These are phyloP conservation scores for Annulohypoxylon stygium DNA, from an alignment of 495 filamentous ascomycete species.

Conservation along the genomic window DNA sequence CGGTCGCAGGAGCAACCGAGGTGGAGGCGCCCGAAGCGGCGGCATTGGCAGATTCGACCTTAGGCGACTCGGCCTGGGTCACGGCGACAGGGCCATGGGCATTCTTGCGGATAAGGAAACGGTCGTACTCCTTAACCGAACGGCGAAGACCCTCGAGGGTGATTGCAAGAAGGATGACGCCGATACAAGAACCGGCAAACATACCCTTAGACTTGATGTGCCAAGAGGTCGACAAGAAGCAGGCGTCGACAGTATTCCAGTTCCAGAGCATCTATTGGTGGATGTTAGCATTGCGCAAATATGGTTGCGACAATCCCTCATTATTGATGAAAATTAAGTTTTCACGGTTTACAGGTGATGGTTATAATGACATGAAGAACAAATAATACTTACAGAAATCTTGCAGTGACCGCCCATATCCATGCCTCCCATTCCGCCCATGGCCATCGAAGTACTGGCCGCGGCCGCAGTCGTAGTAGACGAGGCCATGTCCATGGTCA, in stretches of 20 bases:
- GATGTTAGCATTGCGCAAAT: not conserved
- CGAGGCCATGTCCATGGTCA: conserved; percentile 5
- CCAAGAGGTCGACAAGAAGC: conserved; percentile 75
- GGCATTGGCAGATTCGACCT: not conserved
- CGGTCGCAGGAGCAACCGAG: not conserved
- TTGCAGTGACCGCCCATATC: conserved; percentile 33
- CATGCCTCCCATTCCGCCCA: conserved; percentile 42
- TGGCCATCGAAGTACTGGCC: conserved; percentile 50
- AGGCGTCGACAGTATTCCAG: conserved; percentile 76
- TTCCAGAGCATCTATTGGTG: conserved; percentile 77
- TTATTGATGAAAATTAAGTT: not conserved
- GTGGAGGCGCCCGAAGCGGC: conserved; percentile 10
- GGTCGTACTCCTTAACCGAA: conserved; percentile 71
- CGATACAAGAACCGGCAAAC: conserved; percentile 79
- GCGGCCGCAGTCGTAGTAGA: conserved; percentile 11
- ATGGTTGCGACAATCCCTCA: not conserved
- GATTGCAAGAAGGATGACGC: conserved; percentile 62
- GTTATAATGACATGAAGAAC: not conserved
- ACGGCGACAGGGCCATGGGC: conserved; percentile 44
- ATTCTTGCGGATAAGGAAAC: conserved; percentile 65
- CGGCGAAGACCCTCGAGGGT: conserved; percentile 68
- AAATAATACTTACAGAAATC: conserved; percentile 29
- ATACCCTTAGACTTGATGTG: conserved; percentile 69
- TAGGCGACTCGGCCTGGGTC: conserved; percentile 13
- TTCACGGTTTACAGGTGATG: not conserved